Evolutionary conservation across 2,329 filamentous ascomycete genomes (phyloP), one percentile per base, ranked within the genome.

Genomic region (Dothidotthia symphoricarpi): DNA sequence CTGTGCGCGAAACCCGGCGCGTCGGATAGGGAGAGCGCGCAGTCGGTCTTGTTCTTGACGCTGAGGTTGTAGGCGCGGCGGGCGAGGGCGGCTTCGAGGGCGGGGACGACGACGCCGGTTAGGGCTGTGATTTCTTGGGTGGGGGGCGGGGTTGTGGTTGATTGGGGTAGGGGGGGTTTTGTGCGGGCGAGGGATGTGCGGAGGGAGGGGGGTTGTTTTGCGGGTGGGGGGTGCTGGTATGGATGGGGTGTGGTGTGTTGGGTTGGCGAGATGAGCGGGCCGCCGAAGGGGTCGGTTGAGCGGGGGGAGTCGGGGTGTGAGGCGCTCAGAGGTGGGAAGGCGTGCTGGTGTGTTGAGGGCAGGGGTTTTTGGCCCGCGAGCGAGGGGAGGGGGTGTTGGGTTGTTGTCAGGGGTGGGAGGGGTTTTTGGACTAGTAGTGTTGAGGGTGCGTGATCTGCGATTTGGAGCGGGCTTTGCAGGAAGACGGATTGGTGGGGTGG

Each of bases 61-160:
- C 76, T 75, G 36, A 83, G 67, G 36, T 77, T 74, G 52, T 78
- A 77, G 16, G 72, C 71, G 36, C 93, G 85, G 34, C 93, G 80
- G 63, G 89, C 88, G 14, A 97, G 80, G 6, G 93, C 89, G 51
- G 93, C 86, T 67, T 95, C 89, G 2, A 98, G 77, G 2, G 93
- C 91, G 0, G 93, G 93, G 47, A 97, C 83, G 25, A 98, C 88
- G 34, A 98, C 91, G 52, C 91, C 88, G 59, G 85, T 88, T 1
- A 96, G 76, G 2, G 90, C 89, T 36, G 94, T 93, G 15, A 95
- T 77, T 41, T 94, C 86, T 10, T 60, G 0, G 81, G 77, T 1
- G 78, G 74, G 6, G 37, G 42, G 75, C 75, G 16, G 75, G 72
- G 14, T 75, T 72, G 50, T 12, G 45, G 35, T 30, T 47, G 47